Base-by-base conservation (phyloP, 306 rosid species). In the Dryas drummondii region DNA sequence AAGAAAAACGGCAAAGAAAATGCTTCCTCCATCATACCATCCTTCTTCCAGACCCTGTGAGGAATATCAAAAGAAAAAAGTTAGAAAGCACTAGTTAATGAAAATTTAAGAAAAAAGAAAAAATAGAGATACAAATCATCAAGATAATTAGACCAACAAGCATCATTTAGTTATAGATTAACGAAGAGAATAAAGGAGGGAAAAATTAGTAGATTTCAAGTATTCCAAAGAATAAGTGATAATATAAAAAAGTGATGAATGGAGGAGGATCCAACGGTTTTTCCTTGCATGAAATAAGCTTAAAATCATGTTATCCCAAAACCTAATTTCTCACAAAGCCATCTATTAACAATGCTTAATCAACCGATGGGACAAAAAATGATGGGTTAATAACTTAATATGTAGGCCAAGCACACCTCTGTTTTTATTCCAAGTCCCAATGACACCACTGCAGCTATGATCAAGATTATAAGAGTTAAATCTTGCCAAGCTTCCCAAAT, bases 401-500 rank as follows among this genome's bases (percentile, higher is more conserved):
- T 22, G 22, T 0, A 73, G 41, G 58, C 66, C 61, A 78, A 79
- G 41, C 73, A 10, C 19, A 94, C 98, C 98, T 94, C 88, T 67
- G 98, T 91, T 78, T 91, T 88, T 71, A 94, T 88, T 77, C 97
- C 97, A 53, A 94, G 94, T 17, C 45, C 86, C 84, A 94, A 84
- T 53, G 97, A 94, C 66, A 89, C 96, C 22, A 76, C 93, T 27
- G 97, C 97, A 80, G 99, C 97, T 80, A 94, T 44, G 48, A 94
- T 92, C 84, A 94, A 84, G 75, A 94, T 90, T 85, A 94, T 85
- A 61, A 94, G 96, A 58, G 99, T 94, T 49, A 87, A 85, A 85
- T 94, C 99, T 87, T 91, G 96, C 97, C 99, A 94, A 68, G 99
- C 87, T 85, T 94, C 99, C 99, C 99, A 94, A 42, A 91, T 88